Percentiles rank a stretch among this genome's conserved stretches.
Evolutionary conservation across 148 eudicot genomes (phyloP).

Genomic region (Chenopodium album): DNA sequence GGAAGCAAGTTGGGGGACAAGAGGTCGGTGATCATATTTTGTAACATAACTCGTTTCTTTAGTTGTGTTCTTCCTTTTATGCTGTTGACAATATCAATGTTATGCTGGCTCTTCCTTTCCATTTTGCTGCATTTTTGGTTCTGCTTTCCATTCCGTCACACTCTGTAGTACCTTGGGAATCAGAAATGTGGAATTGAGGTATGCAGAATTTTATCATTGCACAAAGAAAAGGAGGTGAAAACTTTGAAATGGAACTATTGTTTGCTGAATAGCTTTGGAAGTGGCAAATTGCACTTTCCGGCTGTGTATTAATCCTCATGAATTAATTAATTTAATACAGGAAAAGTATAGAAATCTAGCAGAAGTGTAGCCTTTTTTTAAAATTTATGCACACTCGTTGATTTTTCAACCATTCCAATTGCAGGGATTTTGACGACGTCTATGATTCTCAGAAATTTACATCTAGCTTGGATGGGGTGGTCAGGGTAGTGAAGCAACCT

Average conservation of each 20-base stretch:
- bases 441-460: constrained; percentile 75
- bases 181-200: neutral
- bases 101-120: neutral
- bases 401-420: constrained; percentile 17
- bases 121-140: neutral
- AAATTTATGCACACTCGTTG: neutral
- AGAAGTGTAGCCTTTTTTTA: too few relatives aligned
- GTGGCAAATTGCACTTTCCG: constrained; percentile 1
- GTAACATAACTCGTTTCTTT: neutral
- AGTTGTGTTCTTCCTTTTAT: neutral
- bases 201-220: neutral
- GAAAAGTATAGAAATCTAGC: neutral
- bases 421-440: constrained; percentile 81
- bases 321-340: neutral
- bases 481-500: constrained; percentile 66
- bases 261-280: neutral
- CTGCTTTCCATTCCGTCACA: neutral
- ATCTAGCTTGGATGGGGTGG: constrained; percentile 73
- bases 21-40: constrained; percentile 44
- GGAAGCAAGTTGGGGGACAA: constrained; percentile 85
- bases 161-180: neutral
- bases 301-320: neutral
- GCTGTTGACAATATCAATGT: neutral
- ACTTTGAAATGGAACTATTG: neutral
- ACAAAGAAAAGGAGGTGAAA: neutral